A percentile compares a stretch with the other conserved stretches of the same genome.
Evolutionary conservation across 2,329 filamentous ascomycete genomes (phyloP).

Genomic region (Fusarium udum): DNA sequence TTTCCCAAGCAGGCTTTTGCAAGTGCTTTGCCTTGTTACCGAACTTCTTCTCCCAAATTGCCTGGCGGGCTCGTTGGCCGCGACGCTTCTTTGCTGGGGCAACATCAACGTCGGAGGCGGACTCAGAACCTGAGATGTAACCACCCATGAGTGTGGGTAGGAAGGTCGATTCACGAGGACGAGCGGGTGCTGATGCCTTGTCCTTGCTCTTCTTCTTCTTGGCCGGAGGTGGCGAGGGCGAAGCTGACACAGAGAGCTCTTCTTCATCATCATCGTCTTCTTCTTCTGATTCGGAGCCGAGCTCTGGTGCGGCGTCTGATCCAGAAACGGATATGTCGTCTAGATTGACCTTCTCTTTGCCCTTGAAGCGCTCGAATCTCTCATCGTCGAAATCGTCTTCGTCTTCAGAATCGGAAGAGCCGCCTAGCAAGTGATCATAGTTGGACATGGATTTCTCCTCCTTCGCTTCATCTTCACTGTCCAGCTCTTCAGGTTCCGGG

Average conservation of each 20-base stretch:
- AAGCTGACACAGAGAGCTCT: slow-evolving; percentile 43
- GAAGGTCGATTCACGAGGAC: slow-evolving; percentile 64
- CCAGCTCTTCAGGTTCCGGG: slow-evolving; percentile 27
- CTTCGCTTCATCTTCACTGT: slow-evolving; percentile 41
- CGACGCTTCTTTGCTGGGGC: slow-evolving; percentile 75
- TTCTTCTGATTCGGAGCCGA: slow-evolving; percentile 40
- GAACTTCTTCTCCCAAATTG: slow-evolving; percentile 84
- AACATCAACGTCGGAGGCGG: slow-evolving; percentile 72
- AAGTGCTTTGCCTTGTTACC: slow-evolving; percentile 76
- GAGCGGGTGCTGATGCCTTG: slow-evolving; percentile 12
- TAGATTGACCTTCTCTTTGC: slow-evolving; percentile 50
- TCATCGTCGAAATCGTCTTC: slow-evolving; percentile 53
- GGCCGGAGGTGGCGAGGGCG: slow-evolving; percentile 47
- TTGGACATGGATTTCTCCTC: slow-evolving; percentile 52
- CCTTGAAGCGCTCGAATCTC: slow-evolving; percentile 44
- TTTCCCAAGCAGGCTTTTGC: slow-evolving; percentile 50
- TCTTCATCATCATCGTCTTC: slow-evolving; percentile 15
- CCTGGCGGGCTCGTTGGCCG: slow-evolving; percentile 80
- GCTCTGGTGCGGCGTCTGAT: slow-evolving; percentile 46
- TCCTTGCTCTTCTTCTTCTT: slow-evolving; percentile 49
- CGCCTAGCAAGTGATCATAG: slow-evolving; percentile 57
- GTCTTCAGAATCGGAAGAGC: slow-evolving; percentile 52
- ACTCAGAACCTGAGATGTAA: slow-evolving; percentile 81
- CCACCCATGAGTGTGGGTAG: slow-evolving; percentile 81
- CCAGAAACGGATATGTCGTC: slow-evolving; percentile 54